Conservation (phyloP, 2,329 filamentous ascomycete species). For the Thielaviopsis cerberus region DNA sequence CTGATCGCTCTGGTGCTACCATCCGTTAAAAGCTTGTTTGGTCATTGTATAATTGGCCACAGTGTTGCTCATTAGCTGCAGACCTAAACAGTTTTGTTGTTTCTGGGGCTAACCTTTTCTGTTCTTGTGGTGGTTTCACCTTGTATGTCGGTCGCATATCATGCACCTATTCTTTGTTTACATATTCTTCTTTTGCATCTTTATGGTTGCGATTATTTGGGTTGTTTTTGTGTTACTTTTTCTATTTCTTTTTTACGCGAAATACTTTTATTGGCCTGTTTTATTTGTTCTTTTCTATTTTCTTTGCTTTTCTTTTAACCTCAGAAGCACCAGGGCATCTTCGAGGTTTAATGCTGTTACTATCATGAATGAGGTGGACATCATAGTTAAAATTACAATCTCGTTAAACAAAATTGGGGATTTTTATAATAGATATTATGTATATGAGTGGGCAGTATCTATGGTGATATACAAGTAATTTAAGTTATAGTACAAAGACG, state of each 20-base stretch:
- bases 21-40: slow-evolving; percentile 32
- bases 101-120: not conserved
- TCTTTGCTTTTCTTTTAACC: not conserved
- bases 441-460: not conserved
- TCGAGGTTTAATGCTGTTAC: not conserved
- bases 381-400: not conserved
- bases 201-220: not conserved
- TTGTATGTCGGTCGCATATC: not conserved
- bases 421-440: not conserved
- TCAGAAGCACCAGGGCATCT: not conserved
- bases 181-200: not conserved
- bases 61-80: not conserved
- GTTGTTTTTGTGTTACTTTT: not conserved
- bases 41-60: not conserved
- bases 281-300: not conserved
- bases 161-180: not conserved
- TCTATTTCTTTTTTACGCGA: not conserved
- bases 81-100: not conserved
- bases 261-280: not conserved
- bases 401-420: not conserved
- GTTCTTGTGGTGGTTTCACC: not conserved
- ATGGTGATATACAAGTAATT: slow-evolving; percentile 1
- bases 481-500: not conserved
- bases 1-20: slow-evolving; percentile 58
- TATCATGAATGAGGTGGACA: not conserved